These are phyloP conservation scores for Sophora flavescens DNA, from an alignment of 306 rosid species.

Conservation along the genomic window DNA sequence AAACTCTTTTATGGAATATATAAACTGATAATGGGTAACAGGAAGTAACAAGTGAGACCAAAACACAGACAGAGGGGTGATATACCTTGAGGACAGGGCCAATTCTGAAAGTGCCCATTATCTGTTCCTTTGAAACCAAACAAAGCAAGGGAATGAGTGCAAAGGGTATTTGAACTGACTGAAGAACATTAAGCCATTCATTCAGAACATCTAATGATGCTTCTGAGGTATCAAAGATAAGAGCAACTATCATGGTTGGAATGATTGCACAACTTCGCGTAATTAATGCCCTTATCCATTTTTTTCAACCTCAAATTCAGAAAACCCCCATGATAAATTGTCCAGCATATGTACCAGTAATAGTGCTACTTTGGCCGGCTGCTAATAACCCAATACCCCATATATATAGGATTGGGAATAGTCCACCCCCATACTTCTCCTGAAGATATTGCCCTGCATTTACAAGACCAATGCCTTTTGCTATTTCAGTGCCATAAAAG, in stretches of 20 bases:
- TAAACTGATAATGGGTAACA: constrained; percentile 1
- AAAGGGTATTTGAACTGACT: constrained; percentile 96
- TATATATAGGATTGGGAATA: constrained; percentile 84
- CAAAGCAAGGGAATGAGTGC: constrained; percentile 94
- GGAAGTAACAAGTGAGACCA: neutral
- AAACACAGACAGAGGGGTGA: constrained; percentile 34
- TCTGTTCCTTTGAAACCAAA: constrained; percentile 88
- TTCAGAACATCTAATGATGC: constrained; percentile 75
- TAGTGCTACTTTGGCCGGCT: constrained; percentile 98
- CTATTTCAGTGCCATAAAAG: constrained; percentile 81
- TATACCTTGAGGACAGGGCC: constrained; percentile 85
- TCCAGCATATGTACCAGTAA: constrained; percentile 99
- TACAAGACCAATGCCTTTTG: constrained; percentile 79
- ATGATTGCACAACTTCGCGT: constrained; percentile 89
- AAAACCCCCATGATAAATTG: constrained; percentile 99
- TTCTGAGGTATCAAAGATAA: constrained; percentile 78
- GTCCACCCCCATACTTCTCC: constrained; percentile 91
- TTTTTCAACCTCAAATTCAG: constrained; percentile 84
- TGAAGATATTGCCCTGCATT: constrained; percentile 95
- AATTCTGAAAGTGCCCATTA: constrained; percentile 90
- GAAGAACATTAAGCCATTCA: constrained; percentile 99
- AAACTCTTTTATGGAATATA: constrained; percentile 2
- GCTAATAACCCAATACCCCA: constrained; percentile 97
- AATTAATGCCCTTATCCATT: constrained; percentile 90
- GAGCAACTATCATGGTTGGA: constrained; percentile 91